Percentiles rank a stretch among this genome's conserved stretches.
These are phyloP conservation scores for Daldinia decipiens DNA, from an alignment of 495 filamentous ascomycete species.

Conservation along the genomic window DNA sequence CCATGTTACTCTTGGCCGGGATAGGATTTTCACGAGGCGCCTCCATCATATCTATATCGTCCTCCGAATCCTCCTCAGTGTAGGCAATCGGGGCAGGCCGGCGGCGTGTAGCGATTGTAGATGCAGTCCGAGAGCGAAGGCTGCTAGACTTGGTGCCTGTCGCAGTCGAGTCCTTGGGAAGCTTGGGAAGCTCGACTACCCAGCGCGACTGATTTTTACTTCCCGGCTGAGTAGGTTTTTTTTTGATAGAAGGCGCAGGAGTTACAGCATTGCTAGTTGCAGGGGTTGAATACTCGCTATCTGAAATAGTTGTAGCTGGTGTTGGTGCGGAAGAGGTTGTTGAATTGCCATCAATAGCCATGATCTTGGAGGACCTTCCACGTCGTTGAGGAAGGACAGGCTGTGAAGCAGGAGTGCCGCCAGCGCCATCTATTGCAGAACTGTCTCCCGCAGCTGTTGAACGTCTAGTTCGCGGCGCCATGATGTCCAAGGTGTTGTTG, in stretches of 20 bases:
- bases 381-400: neutral
- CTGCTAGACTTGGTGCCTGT: constrained; percentile 34
- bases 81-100: constrained; percentile 16
- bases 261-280: constrained; percentile 77
- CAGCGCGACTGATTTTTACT: constrained; percentile 6
- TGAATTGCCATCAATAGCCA: constrained; percentile 21
- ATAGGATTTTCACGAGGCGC: neutral
- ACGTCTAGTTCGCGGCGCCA: constrained; percentile 42
- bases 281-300: constrained; percentile 75
- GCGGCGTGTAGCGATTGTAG: constrained; percentile 20
- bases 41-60: constrained; percentile 37
- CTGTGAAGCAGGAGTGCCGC: neutral
- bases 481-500: constrained; percentile 3
- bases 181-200: constrained; percentile 30
- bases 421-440: neutral
- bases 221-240: constrained; percentile 26
- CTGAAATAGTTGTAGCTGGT: constrained; percentile 56
- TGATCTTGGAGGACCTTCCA: constrained; percentile 7
- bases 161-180: neutral
- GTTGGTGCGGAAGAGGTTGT: constrained; percentile 55
- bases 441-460: constrained; percentile 18
- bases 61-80: constrained; percentile 38
- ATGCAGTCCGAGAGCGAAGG: constrained; percentile 10
- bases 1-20: neutral
- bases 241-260: constrained; percentile 52